A percentile compares a stretch with the other conserved stretches of the same genome.
phyloP scores from a whole-genome alignment of 768 basidiomycete genomes.

The Melanogaster broomeanus region DNA sequence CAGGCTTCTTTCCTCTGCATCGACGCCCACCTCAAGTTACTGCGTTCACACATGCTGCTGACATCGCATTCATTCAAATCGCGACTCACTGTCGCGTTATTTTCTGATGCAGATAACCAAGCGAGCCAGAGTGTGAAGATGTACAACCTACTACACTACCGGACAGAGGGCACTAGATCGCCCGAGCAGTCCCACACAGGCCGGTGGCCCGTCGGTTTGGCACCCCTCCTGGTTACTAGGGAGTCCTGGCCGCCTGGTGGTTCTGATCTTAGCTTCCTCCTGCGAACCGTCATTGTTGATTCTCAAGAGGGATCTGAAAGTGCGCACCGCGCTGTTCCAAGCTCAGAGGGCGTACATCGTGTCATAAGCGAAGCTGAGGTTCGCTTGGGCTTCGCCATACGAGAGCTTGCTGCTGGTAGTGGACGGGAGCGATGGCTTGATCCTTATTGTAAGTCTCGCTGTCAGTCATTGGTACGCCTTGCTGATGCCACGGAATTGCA shows the following conservation, averaged over 20 bases:
- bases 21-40: constrained; percentile 61
- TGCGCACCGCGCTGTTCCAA: constrained; percentile 22
- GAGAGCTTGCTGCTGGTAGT: constrained; percentile 64
- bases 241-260: constrained; percentile 88
- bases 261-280: constrained; percentile 78
- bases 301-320: constrained; percentile 49
- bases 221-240: constrained; percentile 68
- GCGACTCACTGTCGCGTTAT: constrained; percentile 69
- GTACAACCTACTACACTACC: constrained; percentile 25
- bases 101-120: constrained; percentile 68
- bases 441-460: constrained; percentile 66
- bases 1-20: constrained; percentile 67
- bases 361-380: constrained; percentile 65
- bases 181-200: constrained; percentile 20
- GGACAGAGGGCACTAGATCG: constrained; percentile 10
- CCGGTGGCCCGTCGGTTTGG: constrained; percentile 71
- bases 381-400: constrained; percentile 82
- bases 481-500: constrained; percentile 11
- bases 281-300: constrained; percentile 85
- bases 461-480: neutral
- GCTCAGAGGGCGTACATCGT: constrained; percentile 36
- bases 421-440: constrained; percentile 79
- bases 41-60: constrained; percentile 76
- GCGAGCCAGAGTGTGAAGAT: constrained; percentile 33
- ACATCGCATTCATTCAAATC: constrained; percentile 73